Percentiles rank a stretch among this genome's conserved stretches.
These are phyloP conservation scores for Wallacemonas rigidus DNA, from an alignment of 208 protist species.

Conservation along the genomic window DNA sequence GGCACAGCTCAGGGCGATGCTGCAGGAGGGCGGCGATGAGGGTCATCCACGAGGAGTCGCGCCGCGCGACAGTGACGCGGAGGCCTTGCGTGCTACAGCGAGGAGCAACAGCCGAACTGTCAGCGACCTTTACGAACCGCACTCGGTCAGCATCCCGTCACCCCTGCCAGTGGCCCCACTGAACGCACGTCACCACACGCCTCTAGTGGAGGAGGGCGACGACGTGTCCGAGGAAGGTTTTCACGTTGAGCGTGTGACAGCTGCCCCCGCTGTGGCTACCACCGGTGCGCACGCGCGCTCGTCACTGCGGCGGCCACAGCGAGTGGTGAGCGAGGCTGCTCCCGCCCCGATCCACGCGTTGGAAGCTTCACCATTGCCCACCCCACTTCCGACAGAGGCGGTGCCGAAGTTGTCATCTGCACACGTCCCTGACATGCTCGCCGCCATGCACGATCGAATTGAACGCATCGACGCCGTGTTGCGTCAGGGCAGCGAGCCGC, in stretches of 20 bases:
- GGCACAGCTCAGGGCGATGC: constrained; percentile 9
- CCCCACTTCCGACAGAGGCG: too few species aligned
- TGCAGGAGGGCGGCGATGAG: background rate
- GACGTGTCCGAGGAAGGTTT: background rate
- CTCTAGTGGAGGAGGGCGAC: background rate
- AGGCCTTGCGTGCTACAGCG: background rate
- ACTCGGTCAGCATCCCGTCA: background rate
- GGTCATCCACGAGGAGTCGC: too few species aligned
- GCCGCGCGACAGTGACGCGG: too few species aligned
- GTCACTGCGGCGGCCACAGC: background rate
- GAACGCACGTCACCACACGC: background rate
- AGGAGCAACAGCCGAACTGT: background rate
- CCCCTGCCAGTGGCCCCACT: background rate
- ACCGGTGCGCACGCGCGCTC: background rate
- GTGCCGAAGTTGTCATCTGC: too few species aligned
- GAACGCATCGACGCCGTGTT: constrained; percentile 51
- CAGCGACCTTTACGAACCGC: background rate
- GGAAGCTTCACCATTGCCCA: too few species aligned
- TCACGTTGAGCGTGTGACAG: background rate
- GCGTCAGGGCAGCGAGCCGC: constrained; percentile 3
- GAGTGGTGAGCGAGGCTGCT: too few species aligned
- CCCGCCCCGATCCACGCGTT: too few species aligned
- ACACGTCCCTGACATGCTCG: constrained; percentile 23
- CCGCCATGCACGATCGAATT: constrained; percentile 57
- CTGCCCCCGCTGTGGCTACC: background rate